phyloP scores from a whole-genome alignment of 495 filamentous ascomycete genomes.

The Xylaria curta region DNA sequence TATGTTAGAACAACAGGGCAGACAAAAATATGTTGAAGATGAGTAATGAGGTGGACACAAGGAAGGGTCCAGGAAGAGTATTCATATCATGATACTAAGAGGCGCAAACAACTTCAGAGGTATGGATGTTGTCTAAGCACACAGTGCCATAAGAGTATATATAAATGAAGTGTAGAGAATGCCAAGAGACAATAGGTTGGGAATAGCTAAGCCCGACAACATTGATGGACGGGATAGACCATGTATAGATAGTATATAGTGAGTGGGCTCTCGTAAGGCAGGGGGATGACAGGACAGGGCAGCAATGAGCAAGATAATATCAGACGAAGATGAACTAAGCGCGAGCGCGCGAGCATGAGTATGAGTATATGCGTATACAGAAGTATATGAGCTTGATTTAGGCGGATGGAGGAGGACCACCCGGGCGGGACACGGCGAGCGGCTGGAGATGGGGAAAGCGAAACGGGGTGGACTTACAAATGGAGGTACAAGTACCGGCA shows the following conservation, averaged over 20 bases:
- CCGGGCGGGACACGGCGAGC: background rate
- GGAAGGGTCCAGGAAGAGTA: background rate
- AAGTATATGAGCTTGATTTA: slow-evolving; percentile 15
- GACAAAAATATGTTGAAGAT: background rate
- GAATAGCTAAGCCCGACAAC: slow-evolving; percentile 15
- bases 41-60: background rate
- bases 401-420: slow-evolving; percentile 20
- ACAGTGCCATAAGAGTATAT: background rate
- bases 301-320: background rate
- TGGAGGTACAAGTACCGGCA: slow-evolving; percentile 22
- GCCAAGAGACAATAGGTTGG: slow-evolving; percentile 9
- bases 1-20: slow-evolving; percentile 18
- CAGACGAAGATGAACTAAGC: slow-evolving; percentile 13
- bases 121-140: background rate
- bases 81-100: slow-evolving; percentile 16
- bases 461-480: slow-evolving; percentile 11
- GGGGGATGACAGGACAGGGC: background rate
- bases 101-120: slow-evolving; percentile 4
- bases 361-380: slow-evolving; percentile 2
- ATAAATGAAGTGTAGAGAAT: background rate
- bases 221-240: background rate
- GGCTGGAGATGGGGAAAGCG: slow-evolving; percentile 8
- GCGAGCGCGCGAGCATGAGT: slow-evolving; percentile 22
- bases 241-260: slow-evolving; percentile 4
- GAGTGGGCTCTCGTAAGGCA: slow-evolving; percentile 11